Conservation (phyloP, 192 early-diverging fungal species). For the Anaeromyces robustus region DNA sequence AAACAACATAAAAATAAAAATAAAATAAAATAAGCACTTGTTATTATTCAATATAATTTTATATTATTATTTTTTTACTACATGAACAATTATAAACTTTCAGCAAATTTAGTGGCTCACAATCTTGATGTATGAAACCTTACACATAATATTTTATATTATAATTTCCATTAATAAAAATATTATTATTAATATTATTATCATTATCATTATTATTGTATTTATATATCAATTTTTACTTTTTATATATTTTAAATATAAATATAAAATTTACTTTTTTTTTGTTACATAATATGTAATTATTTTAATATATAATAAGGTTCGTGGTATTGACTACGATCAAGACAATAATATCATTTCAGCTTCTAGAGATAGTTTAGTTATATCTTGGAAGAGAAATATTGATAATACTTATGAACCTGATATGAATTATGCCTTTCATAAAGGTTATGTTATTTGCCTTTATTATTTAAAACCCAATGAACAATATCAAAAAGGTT, state of each 20-base stretch:
- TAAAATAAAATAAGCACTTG: no score
- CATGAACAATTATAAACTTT: slow-evolving; percentile 13
- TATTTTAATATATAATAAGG: slow-evolving; percentile 26
- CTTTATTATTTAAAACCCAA: slow-evolving; percentile 43
- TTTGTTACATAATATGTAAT: background rate
- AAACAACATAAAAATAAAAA: no score
- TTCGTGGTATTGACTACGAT: slow-evolving; percentile 44
- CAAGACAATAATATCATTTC: slow-evolving; percentile 44
- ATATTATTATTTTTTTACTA: no score
- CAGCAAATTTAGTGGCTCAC: slow-evolving; percentile 32
- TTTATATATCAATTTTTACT: no score
- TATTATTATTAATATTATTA: no score
- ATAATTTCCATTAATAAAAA: no score
- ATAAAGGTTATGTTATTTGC: slow-evolving; percentile 66
- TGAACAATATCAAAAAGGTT: slow-evolving; percentile 43
- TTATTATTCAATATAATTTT: no score
- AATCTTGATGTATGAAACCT: slow-evolving; percentile 21
- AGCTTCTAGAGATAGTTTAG: slow-evolving; percentile 59
- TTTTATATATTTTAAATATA: slow-evolving; percentile 1
- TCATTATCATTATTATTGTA: no score
- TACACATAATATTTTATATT: no score
- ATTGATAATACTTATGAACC: slow-evolving; percentile 28
- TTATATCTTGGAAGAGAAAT: slow-evolving; percentile 52
- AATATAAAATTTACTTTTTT: slow-evolving; percentile 5
- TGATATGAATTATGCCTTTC: slow-evolving; percentile 36